phyloP scores from a whole-genome alignment of 306 rosid species.

The Amphicarpaea edgeworthii region DNA sequence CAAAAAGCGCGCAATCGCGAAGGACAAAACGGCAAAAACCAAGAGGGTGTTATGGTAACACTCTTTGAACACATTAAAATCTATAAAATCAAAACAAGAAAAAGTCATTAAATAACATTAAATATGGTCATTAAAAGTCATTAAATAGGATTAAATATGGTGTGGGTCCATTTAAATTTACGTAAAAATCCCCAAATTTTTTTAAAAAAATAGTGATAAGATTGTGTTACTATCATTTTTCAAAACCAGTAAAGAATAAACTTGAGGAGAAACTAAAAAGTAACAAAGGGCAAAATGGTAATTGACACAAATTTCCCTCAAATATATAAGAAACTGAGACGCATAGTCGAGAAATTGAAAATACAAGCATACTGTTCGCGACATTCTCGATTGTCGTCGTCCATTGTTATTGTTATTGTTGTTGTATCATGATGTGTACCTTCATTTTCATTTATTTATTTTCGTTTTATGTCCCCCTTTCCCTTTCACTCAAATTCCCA shows the following conservation, averaged over 20 bases:
- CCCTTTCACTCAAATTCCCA: slow-evolving; percentile 47
- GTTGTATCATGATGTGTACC: not conserved
- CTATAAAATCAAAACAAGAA: too few species aligned
- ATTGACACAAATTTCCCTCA: not conserved
- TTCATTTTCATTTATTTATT: not conserved
- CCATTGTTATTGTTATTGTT: not conserved
- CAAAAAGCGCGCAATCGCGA: slow-evolving; percentile 35
- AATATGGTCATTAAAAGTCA: too few species aligned
- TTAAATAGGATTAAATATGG: too few species aligned
- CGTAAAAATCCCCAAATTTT: too few species aligned
- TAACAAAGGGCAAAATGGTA: slow-evolving; percentile 25
- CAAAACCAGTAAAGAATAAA: not conserved
- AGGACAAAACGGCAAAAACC: too few species aligned
- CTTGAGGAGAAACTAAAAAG: not conserved
- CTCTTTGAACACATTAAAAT: too few species aligned
- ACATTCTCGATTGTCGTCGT: not conserved
- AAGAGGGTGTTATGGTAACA: too few species aligned
- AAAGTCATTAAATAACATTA: too few species aligned
- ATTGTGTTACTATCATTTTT: too few species aligned
- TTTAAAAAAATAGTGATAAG: too few species aligned
- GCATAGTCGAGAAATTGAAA: slow-evolving; percentile 4
- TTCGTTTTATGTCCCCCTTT: not conserved
- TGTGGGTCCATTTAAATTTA: too few species aligned
- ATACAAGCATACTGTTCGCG: slow-evolving; percentile 19
- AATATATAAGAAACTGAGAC: not conserved